A percentile compares a stretch with the other conserved stretches of the same genome.
Conservation (phyloP, 257 asterid genomes). For the Jacaranda mimosifolia region DNA sequence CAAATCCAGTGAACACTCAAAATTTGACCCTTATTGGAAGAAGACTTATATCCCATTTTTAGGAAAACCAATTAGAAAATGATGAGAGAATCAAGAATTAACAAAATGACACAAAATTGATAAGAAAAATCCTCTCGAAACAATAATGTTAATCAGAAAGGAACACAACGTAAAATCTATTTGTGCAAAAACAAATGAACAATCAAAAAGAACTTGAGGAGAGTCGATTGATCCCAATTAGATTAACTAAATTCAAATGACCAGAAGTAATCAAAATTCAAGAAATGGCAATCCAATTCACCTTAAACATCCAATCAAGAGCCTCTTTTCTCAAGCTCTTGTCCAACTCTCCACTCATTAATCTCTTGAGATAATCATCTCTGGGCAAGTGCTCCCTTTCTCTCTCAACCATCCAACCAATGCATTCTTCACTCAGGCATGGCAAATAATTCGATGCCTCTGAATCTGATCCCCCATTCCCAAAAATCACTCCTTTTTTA, state of each 20-base stretch:
- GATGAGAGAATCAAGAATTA: conserved; percentile 27
- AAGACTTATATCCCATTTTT: conserved; percentile 14
- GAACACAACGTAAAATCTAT: conserved; percentile 12
- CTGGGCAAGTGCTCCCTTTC: conserved; percentile 63
- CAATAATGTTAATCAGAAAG: conserved; percentile 22
- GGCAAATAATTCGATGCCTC: conserved; percentile 48
- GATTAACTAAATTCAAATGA: background rate
- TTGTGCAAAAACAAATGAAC: background rate
- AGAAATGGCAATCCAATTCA: conserved; percentile 32
- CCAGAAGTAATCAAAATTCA: background rate
- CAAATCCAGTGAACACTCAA: conserved; percentile 15
- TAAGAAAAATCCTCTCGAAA: conserved; percentile 8
- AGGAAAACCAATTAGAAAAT: conserved; percentile 23
- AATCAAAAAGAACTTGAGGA: background rate
- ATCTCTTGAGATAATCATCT: conserved; percentile 66
- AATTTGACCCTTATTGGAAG: background rate
- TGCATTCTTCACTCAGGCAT: conserved; percentile 58
- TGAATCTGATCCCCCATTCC: conserved; percentile 46
- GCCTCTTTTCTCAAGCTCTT: conserved; percentile 60
- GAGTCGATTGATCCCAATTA: background rate
- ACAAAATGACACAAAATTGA: background rate
- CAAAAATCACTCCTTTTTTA: conserved; percentile 36
- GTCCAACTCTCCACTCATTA: conserved; percentile 72
- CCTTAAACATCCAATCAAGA: conserved; percentile 79
- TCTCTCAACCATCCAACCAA: conserved; percentile 60